Percentiles rank a stretch among this genome's conserved stretches.
phyloP scores from a whole-genome alignment of 768 basidiomycete species.

The Rhodotorula paludigena region DNA sequence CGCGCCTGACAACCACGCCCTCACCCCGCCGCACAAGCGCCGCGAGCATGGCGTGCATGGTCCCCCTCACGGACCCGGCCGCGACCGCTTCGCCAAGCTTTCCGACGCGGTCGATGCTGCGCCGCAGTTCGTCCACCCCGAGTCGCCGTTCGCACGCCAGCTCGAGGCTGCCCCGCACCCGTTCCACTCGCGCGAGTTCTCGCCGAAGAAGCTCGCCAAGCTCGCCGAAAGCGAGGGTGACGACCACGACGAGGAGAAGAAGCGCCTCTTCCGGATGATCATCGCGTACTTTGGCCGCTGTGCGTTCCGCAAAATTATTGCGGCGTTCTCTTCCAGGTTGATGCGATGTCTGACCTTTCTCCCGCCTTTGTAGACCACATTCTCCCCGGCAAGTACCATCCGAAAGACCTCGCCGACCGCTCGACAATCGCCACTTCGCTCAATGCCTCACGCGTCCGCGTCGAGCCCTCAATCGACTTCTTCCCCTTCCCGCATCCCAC shows the following conservation, averaged over 20 bases:
- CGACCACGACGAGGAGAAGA: slow-evolving; percentile 45
- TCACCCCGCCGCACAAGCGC: slow-evolving; percentile 29
- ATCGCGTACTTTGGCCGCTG: slow-evolving; percentile 32
- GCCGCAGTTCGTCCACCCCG: background rate
- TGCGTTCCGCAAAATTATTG: slow-evolving; percentile 40
- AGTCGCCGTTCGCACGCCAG: background rate
- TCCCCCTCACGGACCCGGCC: too few relatives aligned
- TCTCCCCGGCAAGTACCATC: slow-evolving; percentile 42
- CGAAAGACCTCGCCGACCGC: slow-evolving; percentile 46
- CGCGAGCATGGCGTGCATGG: background rate
- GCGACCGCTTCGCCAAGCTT: background rate
- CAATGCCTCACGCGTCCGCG: slow-evolving; percentile 6
- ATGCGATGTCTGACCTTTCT: slow-evolving; percentile 27
- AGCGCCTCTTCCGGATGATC: slow-evolving; percentile 47
- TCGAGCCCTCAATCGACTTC: slow-evolving; percentile 5
- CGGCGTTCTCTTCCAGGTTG: background rate
- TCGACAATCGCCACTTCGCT: slow-evolving; percentile 43
- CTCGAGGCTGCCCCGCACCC: slow-evolving; percentile 15
- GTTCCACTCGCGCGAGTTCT: slow-evolving; percentile 27
- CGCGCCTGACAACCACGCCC: slow-evolving; percentile 41
- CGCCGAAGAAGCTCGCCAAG: slow-evolving; percentile 5
- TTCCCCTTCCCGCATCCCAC: slow-evolving; percentile 28
- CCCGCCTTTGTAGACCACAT: slow-evolving; percentile 44
- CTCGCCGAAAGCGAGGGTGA: slow-evolving; percentile 30
- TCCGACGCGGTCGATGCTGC: slow-evolving; percentile 5